These are phyloP conservation scores for Diospyros lotus DNA, from an alignment of 148 eudicot genomes.

Conservation along the genomic window DNA sequence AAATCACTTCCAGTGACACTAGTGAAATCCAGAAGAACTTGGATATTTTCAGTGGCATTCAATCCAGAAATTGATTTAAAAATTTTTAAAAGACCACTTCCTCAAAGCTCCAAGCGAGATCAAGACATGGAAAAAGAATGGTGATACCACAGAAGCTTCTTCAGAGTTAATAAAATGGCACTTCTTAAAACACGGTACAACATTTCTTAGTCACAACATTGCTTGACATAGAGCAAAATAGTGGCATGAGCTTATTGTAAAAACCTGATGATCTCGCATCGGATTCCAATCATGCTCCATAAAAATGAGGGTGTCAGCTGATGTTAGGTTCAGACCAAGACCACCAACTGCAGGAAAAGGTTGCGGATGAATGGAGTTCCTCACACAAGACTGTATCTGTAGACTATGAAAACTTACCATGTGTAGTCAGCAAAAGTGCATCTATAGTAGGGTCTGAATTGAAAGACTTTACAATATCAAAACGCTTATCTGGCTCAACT, in stretches of 20 bases:
- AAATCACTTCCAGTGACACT: background rate
- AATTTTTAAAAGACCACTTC: background rate
- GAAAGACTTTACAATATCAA: slow-evolving; percentile 93
- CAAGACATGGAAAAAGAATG: background rate
- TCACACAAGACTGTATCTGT: slow-evolving; percentile 9
- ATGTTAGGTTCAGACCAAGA: slow-evolving; percentile 92
- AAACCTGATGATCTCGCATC: slow-evolving; percentile 87
- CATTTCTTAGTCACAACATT: background rate
- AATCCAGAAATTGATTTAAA: background rate
- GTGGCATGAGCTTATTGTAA: background rate
- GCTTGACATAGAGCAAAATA: background rate
- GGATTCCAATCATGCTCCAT: slow-evolving; percentile 99
- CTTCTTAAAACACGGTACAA: background rate
- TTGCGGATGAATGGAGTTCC: slow-evolving; percentile 3
- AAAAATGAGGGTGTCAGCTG: slow-evolving; percentile 95
- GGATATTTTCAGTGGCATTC: background rate
- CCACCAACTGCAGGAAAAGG: slow-evolving; percentile 47
- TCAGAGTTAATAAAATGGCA: too few species aligned
- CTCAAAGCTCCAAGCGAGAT: background rate
- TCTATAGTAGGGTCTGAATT: slow-evolving; percentile 99
- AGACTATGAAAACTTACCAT: slow-evolving; percentile 40
- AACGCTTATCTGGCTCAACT: slow-evolving; percentile 82
- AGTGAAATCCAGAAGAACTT: background rate
- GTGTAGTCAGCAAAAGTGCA: slow-evolving; percentile 89
- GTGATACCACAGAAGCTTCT: background rate